phyloP scores from a whole-genome alignment of 495 filamentous ascomycete genomes.

The Daldinia grandis region DNA sequence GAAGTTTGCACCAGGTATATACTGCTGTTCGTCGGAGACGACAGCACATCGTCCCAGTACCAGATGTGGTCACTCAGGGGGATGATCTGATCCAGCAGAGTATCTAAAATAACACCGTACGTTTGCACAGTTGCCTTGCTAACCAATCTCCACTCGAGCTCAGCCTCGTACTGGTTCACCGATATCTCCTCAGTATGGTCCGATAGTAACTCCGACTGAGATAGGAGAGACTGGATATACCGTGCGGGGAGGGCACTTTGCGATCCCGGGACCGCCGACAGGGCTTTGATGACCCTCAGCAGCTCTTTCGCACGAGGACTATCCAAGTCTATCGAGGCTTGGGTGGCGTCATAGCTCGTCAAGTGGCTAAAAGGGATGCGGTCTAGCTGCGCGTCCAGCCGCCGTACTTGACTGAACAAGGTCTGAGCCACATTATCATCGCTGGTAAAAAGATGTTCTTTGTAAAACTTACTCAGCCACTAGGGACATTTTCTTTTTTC shows the following conservation, averaged over 20 bases:
- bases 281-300: conserved; percentile 68
- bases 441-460: conserved; percentile 10
- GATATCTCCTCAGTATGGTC: conserved; percentile 39
- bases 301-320: conserved; percentile 60
- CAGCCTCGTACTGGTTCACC: conserved; percentile 63
- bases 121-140: conserved; percentile 87
- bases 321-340: conserved; percentile 40
- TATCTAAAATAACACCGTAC: conserved; percentile 78
- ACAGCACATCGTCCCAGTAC: conserved; percentile 90
- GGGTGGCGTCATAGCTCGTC: conserved; percentile 45
- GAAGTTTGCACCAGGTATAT: conserved; percentile 85
- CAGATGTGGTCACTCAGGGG: conserved; percentile 81
- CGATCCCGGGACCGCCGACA: conserved; percentile 72
- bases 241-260: conserved; percentile 59
- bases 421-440: conserved; percentile 28
- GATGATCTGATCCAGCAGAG: conserved; percentile 80
- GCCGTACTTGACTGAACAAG: conserved; percentile 73
- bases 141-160: conserved; percentile 87
- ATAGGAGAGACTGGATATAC: conserved; percentile 66
- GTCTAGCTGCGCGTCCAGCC: conserved; percentile 82
- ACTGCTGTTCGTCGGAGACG: conserved; percentile 73
- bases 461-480: conserved; percentile 67
- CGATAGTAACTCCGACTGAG: conserved; percentile 60
- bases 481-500: conserved; percentile 64
- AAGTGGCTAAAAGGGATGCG: conserved; percentile 61